Evolutionary conservation across 176 grass and related monocot genomes (phyloP).

Genomic region (Triticum dicoccoides): DNA sequence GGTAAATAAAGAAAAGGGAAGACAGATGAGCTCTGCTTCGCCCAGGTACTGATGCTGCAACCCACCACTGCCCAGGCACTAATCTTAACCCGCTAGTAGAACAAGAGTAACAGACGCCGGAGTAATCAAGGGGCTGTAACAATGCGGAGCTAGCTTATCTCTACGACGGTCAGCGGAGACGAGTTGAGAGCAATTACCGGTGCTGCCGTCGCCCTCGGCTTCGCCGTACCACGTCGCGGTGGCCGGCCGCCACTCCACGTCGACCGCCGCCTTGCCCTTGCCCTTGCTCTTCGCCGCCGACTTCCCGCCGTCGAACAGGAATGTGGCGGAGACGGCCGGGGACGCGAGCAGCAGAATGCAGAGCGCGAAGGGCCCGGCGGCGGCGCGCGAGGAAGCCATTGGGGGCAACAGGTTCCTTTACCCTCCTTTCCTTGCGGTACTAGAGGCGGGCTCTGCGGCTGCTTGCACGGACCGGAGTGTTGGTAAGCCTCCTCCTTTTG

Average conservation of each 20-base stretch:
- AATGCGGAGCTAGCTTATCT: too few relatives aligned
- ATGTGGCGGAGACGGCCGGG: constrained; percentile 12
- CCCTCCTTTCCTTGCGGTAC: background rate
- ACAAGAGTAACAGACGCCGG: too few relatives aligned
- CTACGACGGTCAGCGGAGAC: background rate
- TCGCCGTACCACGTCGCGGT: constrained; percentile 97
- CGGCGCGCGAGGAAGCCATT: constrained; percentile 34
- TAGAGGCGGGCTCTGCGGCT: background rate
- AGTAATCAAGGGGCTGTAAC: background rate
- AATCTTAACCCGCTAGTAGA: background rate
- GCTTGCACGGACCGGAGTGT: background rate
- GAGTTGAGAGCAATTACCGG: constrained; percentile 53
- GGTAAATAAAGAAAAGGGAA: background rate
- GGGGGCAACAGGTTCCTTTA: background rate
- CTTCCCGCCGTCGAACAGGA: constrained; percentile 17
- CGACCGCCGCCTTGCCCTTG: constrained; percentile 21
- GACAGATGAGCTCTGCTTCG: background rate
- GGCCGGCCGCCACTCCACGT: constrained; percentile 82
- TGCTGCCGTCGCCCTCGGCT: constrained; percentile 87
- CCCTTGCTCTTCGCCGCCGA: background rate
- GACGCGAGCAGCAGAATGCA: constrained; percentile 18
- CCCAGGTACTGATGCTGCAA: background rate
- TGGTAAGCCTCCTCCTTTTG: constrained; percentile 35
- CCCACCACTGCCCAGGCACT: too few relatives aligned
- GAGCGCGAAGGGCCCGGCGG: constrained; percentile 25